phyloP scores from a whole-genome alignment of 2,329 filamentous ascomycete species.

The Stagonosporopsis rhizophila region DNA sequence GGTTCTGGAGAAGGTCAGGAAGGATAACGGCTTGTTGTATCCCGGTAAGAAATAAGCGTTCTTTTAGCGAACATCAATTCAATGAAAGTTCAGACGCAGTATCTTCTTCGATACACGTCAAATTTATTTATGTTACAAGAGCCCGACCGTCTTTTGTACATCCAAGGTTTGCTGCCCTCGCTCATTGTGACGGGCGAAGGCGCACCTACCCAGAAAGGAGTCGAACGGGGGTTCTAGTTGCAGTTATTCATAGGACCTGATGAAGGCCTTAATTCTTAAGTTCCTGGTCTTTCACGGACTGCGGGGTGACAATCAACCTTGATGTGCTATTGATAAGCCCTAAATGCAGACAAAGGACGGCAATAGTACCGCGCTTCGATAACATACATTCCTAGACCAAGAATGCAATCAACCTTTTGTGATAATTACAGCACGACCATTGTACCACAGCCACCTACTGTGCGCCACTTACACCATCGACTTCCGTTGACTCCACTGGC shows the following conservation, averaged over 20 bases:
- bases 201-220: too few relatives aligned
- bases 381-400: background rate
- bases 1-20: conserved; percentile 54
- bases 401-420: background rate
- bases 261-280: too few relatives aligned
- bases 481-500: background rate
- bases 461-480: conserved; percentile 1
- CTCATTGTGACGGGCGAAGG: too few relatives aligned
- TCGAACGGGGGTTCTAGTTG: too few relatives aligned
- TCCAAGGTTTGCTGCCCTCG: too few relatives aligned
- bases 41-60: conserved; percentile 11
- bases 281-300: too few relatives aligned
- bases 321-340: conserved; percentile 4
- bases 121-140: background rate
- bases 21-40: conserved; percentile 53
- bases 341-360: background rate
- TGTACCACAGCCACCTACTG: background rate
- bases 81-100: background rate
- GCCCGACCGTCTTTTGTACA: too few relatives aligned
- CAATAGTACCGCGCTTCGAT: background rate
- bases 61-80: background rate
- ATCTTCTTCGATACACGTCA: background rate
- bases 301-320: too few relatives aligned
- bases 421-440: background rate
- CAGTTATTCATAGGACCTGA: too few relatives aligned